Evolutionary conservation across 2,329 filamentous ascomycete genomes (phyloP).

Genomic region (Dichotomopilus funicola): DNA sequence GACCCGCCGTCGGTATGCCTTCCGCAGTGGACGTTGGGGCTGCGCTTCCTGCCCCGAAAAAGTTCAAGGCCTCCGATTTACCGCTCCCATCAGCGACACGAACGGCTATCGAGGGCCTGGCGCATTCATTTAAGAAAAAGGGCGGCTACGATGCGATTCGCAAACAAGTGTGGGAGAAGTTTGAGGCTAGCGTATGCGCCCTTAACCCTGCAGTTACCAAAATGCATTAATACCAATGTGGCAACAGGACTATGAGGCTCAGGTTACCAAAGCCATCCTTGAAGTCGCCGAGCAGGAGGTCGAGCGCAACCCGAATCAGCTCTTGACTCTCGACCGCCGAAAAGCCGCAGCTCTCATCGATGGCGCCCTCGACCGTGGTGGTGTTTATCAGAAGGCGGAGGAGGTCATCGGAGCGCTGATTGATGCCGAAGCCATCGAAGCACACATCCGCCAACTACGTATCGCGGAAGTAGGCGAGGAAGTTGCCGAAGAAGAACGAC

Average conservation of each 20-base stretch:
- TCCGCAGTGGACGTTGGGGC: slow-evolving; percentile 8
- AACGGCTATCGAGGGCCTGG: slow-evolving; percentile 64
- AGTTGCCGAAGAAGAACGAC: slow-evolving; percentile 57
- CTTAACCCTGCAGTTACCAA: neutral
- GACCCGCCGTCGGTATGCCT: slow-evolving; percentile 12
- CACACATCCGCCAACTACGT: slow-evolving; percentile 62
- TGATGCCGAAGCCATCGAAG: slow-evolving; percentile 60
- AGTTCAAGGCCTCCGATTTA: slow-evolving; percentile 68
- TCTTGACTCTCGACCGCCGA: slow-evolving; percentile 65
- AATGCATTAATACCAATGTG: neutral
- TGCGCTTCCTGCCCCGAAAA: slow-evolving; percentile 9
- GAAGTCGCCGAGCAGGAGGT: slow-evolving; percentile 67
- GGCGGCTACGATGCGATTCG: slow-evolving; percentile 74
- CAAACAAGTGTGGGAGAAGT: slow-evolving; percentile 70
- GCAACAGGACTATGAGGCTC: slow-evolving; percentile 59
- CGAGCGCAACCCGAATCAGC: slow-evolving; percentile 63
- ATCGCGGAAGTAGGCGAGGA: slow-evolving; percentile 63
- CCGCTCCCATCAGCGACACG: slow-evolving; percentile 68
- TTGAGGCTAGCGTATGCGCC: slow-evolving; percentile 57
- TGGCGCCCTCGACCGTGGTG: slow-evolving; percentile 68
- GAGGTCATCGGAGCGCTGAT: slow-evolving; percentile 62
- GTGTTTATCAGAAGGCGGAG: slow-evolving; percentile 67
- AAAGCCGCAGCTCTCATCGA: slow-evolving; percentile 72
- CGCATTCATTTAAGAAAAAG: slow-evolving; percentile 81
- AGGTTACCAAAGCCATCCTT: slow-evolving; percentile 60